Evolutionary conservation across 257 asterid genomes (phyloP), one percentile per base, ranked within the genome.

Genomic region (Apocynum venetum): DNA sequence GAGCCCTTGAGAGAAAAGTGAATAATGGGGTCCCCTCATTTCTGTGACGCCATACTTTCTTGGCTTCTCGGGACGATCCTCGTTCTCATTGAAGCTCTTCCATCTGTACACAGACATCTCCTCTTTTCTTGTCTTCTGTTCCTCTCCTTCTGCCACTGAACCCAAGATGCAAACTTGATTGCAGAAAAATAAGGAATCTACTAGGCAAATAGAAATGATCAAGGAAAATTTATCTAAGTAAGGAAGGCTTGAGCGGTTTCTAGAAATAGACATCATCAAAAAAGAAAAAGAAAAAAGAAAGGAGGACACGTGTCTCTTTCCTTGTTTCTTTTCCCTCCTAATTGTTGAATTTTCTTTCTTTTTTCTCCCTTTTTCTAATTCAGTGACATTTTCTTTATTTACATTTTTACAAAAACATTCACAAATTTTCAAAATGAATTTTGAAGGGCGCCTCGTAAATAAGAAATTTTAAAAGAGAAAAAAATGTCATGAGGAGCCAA

Each of bases 21-120:
- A 90, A 80, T 83, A 84, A 80, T 88, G 86, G 19, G 97, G 97
- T 13, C 95, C 89, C 74, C 92, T 84, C 84, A 94, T 86, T 86
- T 92, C 97, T 71, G 98, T 94, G 85, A 92, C 95, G 36, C 97
- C 98, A 52, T 53, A 92, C 2, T 84, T 82, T 81, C 98, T 80
- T 3, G 98, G 98, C 84, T 94, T 94, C 86, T 91, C 97, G 0
- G 97, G 97, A 25, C 98, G 97, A 83, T 92, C 98, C 73, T 93
- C 97, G n/a, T 92, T 96, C 57, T 93, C 98, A 4, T 57, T 78
- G 90, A 94, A 92, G 84, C 86, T 94, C 87, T 94, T 94, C 97
- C 98, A 89, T 59, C 86, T 75, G 74, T 82, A 91, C 43, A 70
- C 80, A 6, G 94, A 83, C 98, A 92, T 92, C n/a, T 71, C 60